A percentile compares a stretch with the other conserved stretches of the same genome.
Evolutionary conservation across 441 rosid species (phyloP).

Genomic region (Jatropha podagrica): DNA sequence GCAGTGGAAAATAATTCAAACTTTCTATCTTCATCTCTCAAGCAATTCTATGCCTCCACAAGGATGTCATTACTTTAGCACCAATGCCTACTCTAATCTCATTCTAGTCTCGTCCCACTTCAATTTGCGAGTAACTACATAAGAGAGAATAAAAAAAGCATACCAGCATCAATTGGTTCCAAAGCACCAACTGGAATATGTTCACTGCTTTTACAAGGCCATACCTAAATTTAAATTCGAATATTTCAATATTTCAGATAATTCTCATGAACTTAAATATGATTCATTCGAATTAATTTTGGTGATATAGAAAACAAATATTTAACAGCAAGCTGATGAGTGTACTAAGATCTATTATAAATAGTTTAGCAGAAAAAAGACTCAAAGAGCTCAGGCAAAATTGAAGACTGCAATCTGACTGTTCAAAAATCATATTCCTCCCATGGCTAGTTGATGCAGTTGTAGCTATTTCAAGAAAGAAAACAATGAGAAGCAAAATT

Average conservation of each 20-base stretch:
- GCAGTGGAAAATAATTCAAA: constrained; percentile 12
- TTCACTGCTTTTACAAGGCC: background rate
- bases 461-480: constrained; percentile 17
- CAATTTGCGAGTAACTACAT: background rate
- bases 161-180: background rate
- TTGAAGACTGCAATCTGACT: constrained; percentile 10
- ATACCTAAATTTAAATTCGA: background rate
- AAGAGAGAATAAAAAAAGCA: background rate
- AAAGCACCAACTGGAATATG: background rate
- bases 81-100: background rate
- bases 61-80: background rate
- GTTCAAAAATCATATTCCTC: constrained; percentile 13
- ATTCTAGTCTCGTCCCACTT: background rate
- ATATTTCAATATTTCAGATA: background rate
- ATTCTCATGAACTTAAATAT: constrained; percentile 10
- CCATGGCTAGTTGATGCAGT: background rate
- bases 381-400: constrained; percentile 9
- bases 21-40: background rate
- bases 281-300: background rate
- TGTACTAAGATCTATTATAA: constrained; percentile 9
- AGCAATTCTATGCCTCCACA: background rate
- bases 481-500: constrained; percentile 19
- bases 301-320: background rate
- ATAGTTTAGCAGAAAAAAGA: background rate
- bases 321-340: constrained; percentile 17